phyloP scores from a whole-genome alignment of 176 grass and related monocot genomes.

The Zoysia pacifica region DNA sequence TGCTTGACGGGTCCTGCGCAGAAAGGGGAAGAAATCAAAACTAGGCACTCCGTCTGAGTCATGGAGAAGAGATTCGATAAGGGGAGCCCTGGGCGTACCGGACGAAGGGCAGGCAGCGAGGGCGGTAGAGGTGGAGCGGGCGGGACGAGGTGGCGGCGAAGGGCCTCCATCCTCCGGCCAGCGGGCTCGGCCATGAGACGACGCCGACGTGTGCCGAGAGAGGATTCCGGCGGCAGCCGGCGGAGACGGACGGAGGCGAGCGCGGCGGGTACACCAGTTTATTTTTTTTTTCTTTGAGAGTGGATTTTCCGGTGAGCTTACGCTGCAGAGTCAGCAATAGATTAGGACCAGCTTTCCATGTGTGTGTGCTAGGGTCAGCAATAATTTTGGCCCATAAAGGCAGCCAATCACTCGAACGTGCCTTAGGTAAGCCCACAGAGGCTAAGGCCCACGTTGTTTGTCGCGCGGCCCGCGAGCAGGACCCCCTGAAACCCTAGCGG shows the following conservation, averaged over 20 bases:
- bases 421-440: neutral
- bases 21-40: neutral
- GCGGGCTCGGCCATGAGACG: slow-evolving; percentile 21
- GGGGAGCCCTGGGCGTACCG: slow-evolving; percentile 9
- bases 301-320: slow-evolving; percentile 7
- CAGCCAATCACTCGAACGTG: too few species aligned
- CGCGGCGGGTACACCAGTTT: too few species aligned
- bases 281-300: too few species aligned
- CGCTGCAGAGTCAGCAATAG: neutral
- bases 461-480: neutral
- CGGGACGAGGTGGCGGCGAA: slow-evolving; percentile 52
- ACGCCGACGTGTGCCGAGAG: neutral
- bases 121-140: neutral
- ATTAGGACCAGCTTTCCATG: neutral
- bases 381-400: too few species aligned
- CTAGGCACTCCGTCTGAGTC: neutral
- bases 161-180: slow-evolving; percentile 46
- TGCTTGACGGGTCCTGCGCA: slow-evolving; percentile 36
- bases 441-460: neutral
- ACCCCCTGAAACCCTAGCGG: neutral
- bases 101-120: neutral
- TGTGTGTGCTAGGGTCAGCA: too few species aligned
- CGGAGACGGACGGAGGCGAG: neutral
- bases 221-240: neutral
- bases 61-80: neutral